Percentiles rank a stretch among this genome's conserved stretches.
These are phyloP conservation scores for Colletotrichum salicis DNA, from an alignment of 2,329 filamentous ascomycete species.

Conservation along the genomic window DNA sequence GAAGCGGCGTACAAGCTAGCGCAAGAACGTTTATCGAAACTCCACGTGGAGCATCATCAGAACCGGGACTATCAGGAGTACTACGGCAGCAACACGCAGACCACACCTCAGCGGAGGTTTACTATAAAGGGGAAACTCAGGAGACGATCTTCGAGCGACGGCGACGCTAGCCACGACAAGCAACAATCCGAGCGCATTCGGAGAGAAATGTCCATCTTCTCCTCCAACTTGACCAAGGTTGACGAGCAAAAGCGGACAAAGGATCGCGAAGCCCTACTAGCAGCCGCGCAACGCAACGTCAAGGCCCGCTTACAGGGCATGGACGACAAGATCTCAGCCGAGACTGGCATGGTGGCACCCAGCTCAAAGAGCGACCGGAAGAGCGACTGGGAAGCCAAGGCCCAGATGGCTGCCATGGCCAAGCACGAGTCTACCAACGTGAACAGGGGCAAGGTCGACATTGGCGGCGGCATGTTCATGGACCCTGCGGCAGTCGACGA, in stretches of 20 bases:
- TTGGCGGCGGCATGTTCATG: conserved; percentile 85
- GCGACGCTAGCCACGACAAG: conserved; percentile 70
- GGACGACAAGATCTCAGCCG: conserved; percentile 81
- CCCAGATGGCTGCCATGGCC: conserved; percentile 74
- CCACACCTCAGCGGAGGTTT: conserved; percentile 55
- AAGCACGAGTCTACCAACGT: conserved; percentile 62
- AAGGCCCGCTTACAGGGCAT: conserved; percentile 80
- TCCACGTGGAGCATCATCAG: conserved; percentile 76
- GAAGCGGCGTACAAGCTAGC: conserved; percentile 89
- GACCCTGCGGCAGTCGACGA: conserved; percentile 81
- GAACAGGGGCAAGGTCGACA: conserved; percentile 67
- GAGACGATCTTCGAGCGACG: conserved; percentile 75
- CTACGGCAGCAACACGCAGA: conserved; percentile 68
- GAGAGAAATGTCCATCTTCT: conserved; percentile 82
- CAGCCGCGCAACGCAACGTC: conserved; percentile 87
- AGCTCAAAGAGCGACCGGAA: conserved; percentile 79
- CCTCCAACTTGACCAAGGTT: conserved; percentile 72
- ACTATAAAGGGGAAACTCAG: conserved; percentile 66
- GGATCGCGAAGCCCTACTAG: conserved; percentile 80
- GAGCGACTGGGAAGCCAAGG: conserved; percentile 83
- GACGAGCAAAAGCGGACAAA: conserved; percentile 78
- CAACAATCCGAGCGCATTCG: conserved; percentile 78
- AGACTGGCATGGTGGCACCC: conserved; percentile 79
- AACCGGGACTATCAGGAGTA: conserved; percentile 77
- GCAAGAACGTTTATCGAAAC: conserved; percentile 82